Conservation (phyloP, 1,284 basidiomycete species). For the Cutaneotrichosporon curvatum region DNA sequence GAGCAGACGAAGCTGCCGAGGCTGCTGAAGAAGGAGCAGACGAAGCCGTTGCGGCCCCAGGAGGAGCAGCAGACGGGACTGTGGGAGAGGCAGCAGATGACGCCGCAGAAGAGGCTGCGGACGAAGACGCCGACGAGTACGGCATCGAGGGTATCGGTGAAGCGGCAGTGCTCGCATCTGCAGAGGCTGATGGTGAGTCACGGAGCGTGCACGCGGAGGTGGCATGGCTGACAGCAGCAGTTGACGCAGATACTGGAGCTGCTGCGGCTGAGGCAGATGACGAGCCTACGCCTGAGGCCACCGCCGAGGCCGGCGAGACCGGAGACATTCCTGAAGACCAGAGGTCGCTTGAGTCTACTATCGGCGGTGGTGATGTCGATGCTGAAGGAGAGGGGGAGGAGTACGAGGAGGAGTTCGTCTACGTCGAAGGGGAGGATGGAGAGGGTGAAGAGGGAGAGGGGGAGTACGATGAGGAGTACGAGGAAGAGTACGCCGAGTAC, state of each 20-base stretch:
- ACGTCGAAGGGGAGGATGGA: background rate
- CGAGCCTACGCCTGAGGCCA: too few relatives aligned
- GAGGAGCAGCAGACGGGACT: too few relatives aligned
- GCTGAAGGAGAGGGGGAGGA: background rate
- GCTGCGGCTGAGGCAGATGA: too few relatives aligned
- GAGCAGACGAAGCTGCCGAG: background rate
- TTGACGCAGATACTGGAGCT: background rate
- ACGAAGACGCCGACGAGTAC: conserved; percentile 9
- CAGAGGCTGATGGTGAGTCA: conserved; percentile 1
- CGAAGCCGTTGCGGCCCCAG: background rate
- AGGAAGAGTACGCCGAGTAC: conserved; percentile 1
- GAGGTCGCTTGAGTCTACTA: conserved; percentile 1
- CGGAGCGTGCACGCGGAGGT: background rate
- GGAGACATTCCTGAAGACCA: background rate
- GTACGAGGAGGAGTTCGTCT: background rate
- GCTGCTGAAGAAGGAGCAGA: background rate
- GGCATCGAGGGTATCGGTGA: conserved; percentile 14
- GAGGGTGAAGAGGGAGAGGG: background rate
- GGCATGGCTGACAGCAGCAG: background rate
- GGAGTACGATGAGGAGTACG: conserved; percentile 2
- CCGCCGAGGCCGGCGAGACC: background rate
- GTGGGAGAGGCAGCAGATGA: background rate
- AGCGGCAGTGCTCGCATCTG: conserved; percentile 8
- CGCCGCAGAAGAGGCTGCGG: background rate
- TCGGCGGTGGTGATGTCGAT: background rate